Percentiles rank a stretch among this genome's conserved stretches.
Evolutionary conservation across 2,329 filamentous ascomycete genomes (phyloP).

Genomic region (Fusarium chlamydosporum): DNA sequence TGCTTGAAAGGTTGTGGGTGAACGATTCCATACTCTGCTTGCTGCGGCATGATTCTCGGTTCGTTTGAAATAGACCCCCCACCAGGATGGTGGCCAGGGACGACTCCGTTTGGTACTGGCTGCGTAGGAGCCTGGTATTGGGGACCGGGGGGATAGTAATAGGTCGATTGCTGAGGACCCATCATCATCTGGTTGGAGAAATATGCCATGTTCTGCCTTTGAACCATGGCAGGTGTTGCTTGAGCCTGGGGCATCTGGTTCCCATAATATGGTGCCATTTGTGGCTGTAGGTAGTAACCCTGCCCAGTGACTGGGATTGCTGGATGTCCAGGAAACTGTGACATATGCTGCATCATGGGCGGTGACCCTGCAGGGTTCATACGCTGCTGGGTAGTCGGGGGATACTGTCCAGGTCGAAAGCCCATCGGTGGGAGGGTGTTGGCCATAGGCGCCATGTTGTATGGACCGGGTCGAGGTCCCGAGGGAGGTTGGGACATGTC

Average conservation of each 20-base stretch:
- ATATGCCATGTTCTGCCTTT: conserved; percentile 59
- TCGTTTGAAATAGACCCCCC: conserved; percentile 47
- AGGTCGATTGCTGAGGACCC: conserved; percentile 59
- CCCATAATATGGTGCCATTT: conserved; percentile 62
- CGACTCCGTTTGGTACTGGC: conserved; percentile 53
- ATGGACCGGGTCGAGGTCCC: conserved; percentile 53
- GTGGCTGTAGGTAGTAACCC: conserved; percentile 64
- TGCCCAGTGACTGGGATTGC: conserved; percentile 58
- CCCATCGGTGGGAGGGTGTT: conserved; percentile 60
- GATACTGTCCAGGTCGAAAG: conserved; percentile 59
- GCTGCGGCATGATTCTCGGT: conserved; percentile 42
- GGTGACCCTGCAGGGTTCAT: conserved; percentile 56
- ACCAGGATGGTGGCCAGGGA: conserved; percentile 56
- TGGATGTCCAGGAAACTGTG: conserved; percentile 58
- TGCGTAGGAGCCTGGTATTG: conserved; percentile 56
- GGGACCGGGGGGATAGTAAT: conserved; percentile 61
- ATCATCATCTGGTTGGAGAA: conserved; percentile 62
- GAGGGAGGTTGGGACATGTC: conserved; percentile 56
- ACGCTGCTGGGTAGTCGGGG: conserved; percentile 54
- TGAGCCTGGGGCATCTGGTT: conserved; percentile 58
- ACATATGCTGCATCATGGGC: conserved; percentile 58
- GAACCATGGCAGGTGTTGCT: conserved; percentile 54
- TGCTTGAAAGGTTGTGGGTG: conserved; percentile 35
- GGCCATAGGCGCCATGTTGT: conserved; percentile 64
- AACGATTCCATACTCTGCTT: conserved; percentile 24